These are phyloP conservation scores for Trichoderma pleuroti DNA, from an alignment of 2,329 filamentous ascomycete species.

Conservation along the genomic window DNA sequence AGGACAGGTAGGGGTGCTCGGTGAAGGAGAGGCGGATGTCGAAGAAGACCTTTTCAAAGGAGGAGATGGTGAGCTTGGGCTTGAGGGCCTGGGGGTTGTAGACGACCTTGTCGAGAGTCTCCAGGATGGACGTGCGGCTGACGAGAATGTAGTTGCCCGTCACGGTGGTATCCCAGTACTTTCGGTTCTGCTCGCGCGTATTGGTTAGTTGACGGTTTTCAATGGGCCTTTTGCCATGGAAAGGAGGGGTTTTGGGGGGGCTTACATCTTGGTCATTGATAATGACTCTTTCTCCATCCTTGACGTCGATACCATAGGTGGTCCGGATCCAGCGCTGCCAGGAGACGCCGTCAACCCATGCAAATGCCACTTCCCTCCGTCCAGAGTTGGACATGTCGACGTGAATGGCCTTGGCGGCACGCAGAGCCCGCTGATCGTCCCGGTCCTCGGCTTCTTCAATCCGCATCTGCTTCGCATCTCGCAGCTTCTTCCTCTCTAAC, in stretches of 20 bases:
- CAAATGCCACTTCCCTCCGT: slow-evolving; percentile 86
- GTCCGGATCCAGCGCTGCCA: slow-evolving; percentile 96
- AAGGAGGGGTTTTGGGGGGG: slow-evolving; percentile 23
- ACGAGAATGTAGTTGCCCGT: slow-evolving; percentile 88
- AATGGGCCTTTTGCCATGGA: no score
- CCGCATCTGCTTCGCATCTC: slow-evolving; percentile 89
- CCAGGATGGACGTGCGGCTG: slow-evolving; percentile 84
- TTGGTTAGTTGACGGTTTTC: neutral
- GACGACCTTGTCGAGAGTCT: slow-evolving; percentile 73
- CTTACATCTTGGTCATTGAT: slow-evolving; percentile 97
- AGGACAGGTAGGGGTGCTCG: slow-evolving; percentile 57
- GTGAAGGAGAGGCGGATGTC: slow-evolving; percentile 57
- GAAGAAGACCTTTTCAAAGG: slow-evolving; percentile 68
- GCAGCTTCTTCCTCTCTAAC: slow-evolving; percentile 85
- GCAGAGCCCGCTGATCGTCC: slow-evolving; percentile 80
- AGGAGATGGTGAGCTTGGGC: slow-evolving; percentile 72
- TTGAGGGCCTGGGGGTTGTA: slow-evolving; percentile 66
- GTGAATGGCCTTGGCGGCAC: slow-evolving; percentile 82
- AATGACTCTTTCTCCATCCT: slow-evolving; percentile 84
- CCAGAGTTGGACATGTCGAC: slow-evolving; percentile 88
- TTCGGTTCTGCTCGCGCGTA: slow-evolving; percentile 61
- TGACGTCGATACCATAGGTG: slow-evolving; percentile 90
- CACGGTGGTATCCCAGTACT: slow-evolving; percentile 90
- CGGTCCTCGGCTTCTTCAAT: slow-evolving; percentile 96
- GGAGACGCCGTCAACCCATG: slow-evolving; percentile 95